Evolutionary conservation across 495 filamentous ascomycete genomes (phyloP), one percentile per base, ranked within the genome.

Genomic region (Rhypophila decipiens): DNA sequence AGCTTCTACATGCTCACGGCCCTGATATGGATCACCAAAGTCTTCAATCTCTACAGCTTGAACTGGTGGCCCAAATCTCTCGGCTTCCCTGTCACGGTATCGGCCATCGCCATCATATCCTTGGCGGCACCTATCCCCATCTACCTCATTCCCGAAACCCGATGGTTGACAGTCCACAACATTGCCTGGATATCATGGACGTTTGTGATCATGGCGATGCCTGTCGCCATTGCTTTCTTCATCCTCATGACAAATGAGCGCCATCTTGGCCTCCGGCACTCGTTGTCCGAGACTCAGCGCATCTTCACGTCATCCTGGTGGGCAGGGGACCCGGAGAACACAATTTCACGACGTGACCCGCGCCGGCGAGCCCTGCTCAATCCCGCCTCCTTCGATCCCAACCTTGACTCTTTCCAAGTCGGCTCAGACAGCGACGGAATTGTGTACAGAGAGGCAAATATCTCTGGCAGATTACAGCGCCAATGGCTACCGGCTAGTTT

Each of bases 41-140:
- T 84, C 1, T 84, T 84, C 59, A 84, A 84, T 58, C 65, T 84
- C 20, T 84, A 84, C 61, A 79, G 75, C 36, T 65, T 84, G 24
- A 80, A 80, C 61, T 80, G 77, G 77, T 83, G 79, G 79, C 79
- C 79, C 7, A 63, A 70, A 23, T 71, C 72, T 22, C 65, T 82
- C 8, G 79, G 79, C 5, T 81, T 83, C 44, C 74, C 77, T 5
- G 33, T 73, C 13, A 80, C 79, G 11, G 68, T 82, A 41, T 74
- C 74, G 1, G 47, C 73, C 24, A 80, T 82, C 49, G 75, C 74
- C 36, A 55, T 72, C 24, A 49, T 80, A 19, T 79, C 79, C 2
- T 58, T 82, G 17, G 58, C 71, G 1, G 69, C 66, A 4, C 76
- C 80, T 0, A 70, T 83, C 10, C 73, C 78, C n/a, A 53, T 83